Evolutionary conservation across 345 rosid genomes (phyloP).

Genomic region (Salix viminalis): DNA sequence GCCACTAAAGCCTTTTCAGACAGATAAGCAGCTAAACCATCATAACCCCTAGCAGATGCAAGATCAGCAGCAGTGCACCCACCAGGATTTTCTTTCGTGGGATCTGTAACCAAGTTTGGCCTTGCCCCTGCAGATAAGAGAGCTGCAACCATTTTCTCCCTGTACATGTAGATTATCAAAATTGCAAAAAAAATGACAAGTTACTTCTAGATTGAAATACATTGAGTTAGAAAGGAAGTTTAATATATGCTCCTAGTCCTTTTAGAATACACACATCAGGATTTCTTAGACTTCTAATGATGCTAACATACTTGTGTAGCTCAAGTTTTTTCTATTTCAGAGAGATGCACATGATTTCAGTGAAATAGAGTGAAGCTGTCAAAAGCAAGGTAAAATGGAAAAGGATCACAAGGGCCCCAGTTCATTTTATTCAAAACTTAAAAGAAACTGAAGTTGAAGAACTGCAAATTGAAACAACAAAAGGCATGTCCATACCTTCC

Average conservation of each 20-base stretch:
- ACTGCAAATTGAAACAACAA: neutral
- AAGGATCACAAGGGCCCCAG: neutral
- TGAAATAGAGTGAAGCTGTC: neutral
- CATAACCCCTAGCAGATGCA: constrained; percentile 66
- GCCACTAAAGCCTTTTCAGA: constrained; percentile 79
- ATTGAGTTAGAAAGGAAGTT: neutral
- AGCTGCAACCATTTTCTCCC: constrained; percentile 86
- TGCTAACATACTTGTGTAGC: neutral
- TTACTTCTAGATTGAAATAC: neutral
- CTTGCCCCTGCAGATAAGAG: constrained; percentile 91
- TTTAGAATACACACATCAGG: neutral
- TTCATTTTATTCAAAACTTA: neutral
- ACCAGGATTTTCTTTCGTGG: constrained; percentile 56
- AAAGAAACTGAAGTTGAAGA: neutral
- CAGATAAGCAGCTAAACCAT: constrained; percentile 83
- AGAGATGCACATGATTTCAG: neutral
- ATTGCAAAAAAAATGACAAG: constrained; percentile 8
- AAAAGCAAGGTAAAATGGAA: neutral
- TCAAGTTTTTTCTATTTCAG: neutral
- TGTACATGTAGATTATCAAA: constrained; percentile 32
- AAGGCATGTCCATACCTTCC: constrained; percentile 52
- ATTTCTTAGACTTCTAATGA: neutral
- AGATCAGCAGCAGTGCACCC: constrained; percentile 88
- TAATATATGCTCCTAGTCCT: neutral
- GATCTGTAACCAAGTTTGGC: constrained; percentile 82